These are phyloP conservation scores for Saccharata proteae DNA, from an alignment of 2,329 filamentous ascomycete species.

Conservation along the genomic window DNA sequence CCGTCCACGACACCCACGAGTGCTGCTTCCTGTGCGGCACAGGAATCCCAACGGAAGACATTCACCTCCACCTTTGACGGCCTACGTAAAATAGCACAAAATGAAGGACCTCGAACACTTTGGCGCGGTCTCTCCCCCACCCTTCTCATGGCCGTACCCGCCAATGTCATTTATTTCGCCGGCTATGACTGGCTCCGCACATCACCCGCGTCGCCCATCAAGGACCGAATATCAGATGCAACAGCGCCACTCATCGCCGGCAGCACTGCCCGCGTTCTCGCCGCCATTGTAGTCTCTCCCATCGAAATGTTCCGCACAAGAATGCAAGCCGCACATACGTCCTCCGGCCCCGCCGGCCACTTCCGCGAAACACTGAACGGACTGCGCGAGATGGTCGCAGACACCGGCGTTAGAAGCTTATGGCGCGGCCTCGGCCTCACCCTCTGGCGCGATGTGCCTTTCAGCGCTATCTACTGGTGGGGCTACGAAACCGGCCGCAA, in stretches of 20 bases:
- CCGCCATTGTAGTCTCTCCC: constrained; percentile 73
- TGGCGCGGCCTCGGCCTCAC: constrained; percentile 88
- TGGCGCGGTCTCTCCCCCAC: constrained; percentile 95
- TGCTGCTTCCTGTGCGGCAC: constrained; percentile 64
- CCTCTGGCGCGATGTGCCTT: constrained; percentile 92
- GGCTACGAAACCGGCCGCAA: constrained; percentile 81
- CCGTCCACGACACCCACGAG: constrained; percentile 29
- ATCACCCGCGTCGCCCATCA: constrained; percentile 60
- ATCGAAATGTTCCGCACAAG: constrained; percentile 91
- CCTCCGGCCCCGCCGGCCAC: constrained; percentile 43
- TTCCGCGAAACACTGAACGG: constrained; percentile 68
- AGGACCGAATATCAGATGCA: constrained; percentile 41
- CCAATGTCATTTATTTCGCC: constrained; percentile 97
- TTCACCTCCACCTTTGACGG: constrained; percentile 90
- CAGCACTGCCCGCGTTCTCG: constrained; percentile 62
- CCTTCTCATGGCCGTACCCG: constrained; percentile 82
- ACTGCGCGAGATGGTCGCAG: constrained; percentile 65
- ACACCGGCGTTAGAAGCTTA: constrained; percentile 65
- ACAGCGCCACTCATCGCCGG: constrained; percentile 75
- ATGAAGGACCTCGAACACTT: constrained; percentile 75
- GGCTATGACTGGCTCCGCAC: constrained; percentile 91
- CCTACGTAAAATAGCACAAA: constrained; percentile 82
- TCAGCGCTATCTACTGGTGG: constrained; percentile 96
- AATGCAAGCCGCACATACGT: constrained; percentile 60
- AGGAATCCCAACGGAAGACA: constrained; percentile 70